A percentile compares a stretch with the other conserved stretches of the same genome.
These are phyloP conservation scores for Papiliotrema flavescens DNA, from an alignment of 1,284 basidiomycete genomes.

Conservation along the genomic window DNA sequence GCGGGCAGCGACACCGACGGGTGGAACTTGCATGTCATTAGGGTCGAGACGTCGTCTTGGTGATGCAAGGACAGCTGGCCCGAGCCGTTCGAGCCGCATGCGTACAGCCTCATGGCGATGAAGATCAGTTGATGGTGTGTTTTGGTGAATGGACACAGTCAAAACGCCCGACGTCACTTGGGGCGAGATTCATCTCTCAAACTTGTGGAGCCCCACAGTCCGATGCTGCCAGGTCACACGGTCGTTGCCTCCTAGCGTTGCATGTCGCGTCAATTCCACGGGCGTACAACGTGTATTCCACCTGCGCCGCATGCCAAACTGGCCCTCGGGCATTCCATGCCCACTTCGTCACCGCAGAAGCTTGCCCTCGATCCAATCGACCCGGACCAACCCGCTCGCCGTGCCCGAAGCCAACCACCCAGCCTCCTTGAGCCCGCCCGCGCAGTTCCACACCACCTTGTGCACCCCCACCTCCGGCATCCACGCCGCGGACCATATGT, in stretches of 20 bases:
- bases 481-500: constrained; percentile 61
- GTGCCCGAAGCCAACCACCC: constrained; percentile 71
- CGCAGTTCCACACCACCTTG: constrained; percentile 72
- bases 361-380: constrained; percentile 70
- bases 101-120: constrained; percentile 45
- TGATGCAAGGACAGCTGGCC: constrained; percentile 66
- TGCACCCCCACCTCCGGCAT: constrained; percentile 68
- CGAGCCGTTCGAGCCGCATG: constrained; percentile 71
- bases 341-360: constrained; percentile 29
- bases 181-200: neutral
- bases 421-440: constrained; percentile 63
- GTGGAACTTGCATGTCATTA: constrained; percentile 52
- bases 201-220: neutral
- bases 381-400: constrained; percentile 74
- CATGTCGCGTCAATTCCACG: too few relatives aligned
- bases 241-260: too few relatives aligned
- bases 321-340: too few relatives aligned
- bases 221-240: too few relatives aligned
- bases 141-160: neutral
- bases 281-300: too few relatives aligned
- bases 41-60: constrained; percentile 59
- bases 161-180: neutral
- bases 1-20: constrained; percentile 16
- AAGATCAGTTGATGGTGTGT: neutral
- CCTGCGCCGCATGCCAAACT: too few relatives aligned